These are phyloP conservation scores for Sporisorium sorghi DNA, from an alignment of 1,284 basidiomycete genomes.

Conservation along the genomic window DNA sequence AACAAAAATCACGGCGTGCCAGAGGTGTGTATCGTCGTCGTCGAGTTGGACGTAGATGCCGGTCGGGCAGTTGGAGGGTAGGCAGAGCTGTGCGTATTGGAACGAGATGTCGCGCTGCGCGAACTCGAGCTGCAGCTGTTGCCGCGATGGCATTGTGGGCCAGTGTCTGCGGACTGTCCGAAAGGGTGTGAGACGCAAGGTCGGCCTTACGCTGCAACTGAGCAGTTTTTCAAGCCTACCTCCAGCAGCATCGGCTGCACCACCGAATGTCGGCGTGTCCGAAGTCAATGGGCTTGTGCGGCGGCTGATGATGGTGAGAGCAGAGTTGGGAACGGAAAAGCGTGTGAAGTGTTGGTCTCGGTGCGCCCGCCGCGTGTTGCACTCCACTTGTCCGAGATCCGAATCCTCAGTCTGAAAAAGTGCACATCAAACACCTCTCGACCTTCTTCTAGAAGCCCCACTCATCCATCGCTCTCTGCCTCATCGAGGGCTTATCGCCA, in stretches of 20 bases:
- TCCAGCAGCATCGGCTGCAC: background rate
- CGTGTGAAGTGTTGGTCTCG: constrained; percentile 11
- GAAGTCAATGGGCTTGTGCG: too few species aligned
- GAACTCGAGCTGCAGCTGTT: constrained; percentile 41
- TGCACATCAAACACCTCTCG: background rate
- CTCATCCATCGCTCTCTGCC: too few species aligned
- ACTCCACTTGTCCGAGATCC: constrained; percentile 40
- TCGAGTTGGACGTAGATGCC: constrained; percentile 53
- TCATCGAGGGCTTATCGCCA: background rate
- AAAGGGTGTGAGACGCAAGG: background rate
- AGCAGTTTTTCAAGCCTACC: too few species aligned
- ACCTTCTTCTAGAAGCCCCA: background rate
- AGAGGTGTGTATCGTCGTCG: constrained; percentile 49
- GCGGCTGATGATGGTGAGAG: too few species aligned
- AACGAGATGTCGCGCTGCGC: constrained; percentile 52
- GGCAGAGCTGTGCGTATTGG: constrained; percentile 48
- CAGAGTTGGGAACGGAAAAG: too few species aligned
- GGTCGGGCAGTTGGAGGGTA: constrained; percentile 42
- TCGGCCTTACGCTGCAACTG: background rate
- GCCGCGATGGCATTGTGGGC: constrained; percentile 27
- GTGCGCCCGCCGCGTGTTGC: constrained; percentile 8
- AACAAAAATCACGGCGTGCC: constrained; percentile 57
- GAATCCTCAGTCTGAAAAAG: background rate
- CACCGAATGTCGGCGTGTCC: background rate
- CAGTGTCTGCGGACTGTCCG: background rate